Evolutionary conservation across 805 yeast species (phyloP), one percentile per base, ranked within the genome.

Genomic region (Sugiyamaella chiloensis): DNA sequence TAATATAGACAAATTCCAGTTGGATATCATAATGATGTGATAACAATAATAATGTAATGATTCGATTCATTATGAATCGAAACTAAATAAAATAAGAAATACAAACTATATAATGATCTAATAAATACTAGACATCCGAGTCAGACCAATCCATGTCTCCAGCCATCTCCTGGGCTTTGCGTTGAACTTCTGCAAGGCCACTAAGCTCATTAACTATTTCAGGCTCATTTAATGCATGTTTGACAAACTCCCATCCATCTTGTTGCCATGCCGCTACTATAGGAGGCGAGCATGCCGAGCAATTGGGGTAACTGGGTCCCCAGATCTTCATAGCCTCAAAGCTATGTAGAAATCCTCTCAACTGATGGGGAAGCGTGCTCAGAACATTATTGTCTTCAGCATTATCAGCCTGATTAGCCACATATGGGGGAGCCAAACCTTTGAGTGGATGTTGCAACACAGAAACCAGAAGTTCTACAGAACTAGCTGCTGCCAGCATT

Each of bases 211-310:
- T 96, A 31, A 95, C 72, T 57, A 79, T 85, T 16, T 70, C 72
- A 0, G 82, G 67, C 53, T 86, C 81, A 50, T 81, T 72, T 46
- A 95, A 69, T 9, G 96, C 91, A 11, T 62, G 60, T 56, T 73
- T 71, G 3, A 93, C 87, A 70, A 91, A 91, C 3, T 78, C 80
- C 98, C 98, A 93, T 0, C 87, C 88, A 0, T 70, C 64, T 1
- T 60, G 52, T 19, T 64, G 51, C 66, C 74, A 88, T 7, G 69
- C 73, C 2, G 71, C 65, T 0, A 86, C 56, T 1, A 93, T 83
- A 0, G 70, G 56, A 0, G 66, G 53, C 1, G 96, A 86, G 58
- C 99, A 93, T 0, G 90, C 99, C 0, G 97, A 83, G 64, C 99
- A 93, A 57, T 78, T 72, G 31, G 74, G 70, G 66, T 85, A 95